Base-by-base conservation (phyloP, 2,329 filamentous ascomycete species). In the Fusarium fracticaudum region DNA sequence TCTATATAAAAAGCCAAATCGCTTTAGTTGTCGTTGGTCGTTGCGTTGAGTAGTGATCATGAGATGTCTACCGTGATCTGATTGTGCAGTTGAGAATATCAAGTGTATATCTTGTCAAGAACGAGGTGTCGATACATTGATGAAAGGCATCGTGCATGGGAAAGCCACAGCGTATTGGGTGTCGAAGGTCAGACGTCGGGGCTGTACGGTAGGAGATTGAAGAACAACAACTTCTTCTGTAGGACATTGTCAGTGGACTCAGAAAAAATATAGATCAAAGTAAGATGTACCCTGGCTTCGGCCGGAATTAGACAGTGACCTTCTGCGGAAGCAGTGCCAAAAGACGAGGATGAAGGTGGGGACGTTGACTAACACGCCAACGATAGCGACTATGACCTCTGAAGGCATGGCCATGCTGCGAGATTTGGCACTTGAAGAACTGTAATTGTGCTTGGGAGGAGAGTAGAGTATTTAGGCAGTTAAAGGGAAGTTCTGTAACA, bases 301-400 rank as follows among this genome's bases (percentile, higher is more conserved):
- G 17, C 5, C 4, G 6, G 29, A 22, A 4, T 31, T 41, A 4
- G 12, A 10, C 2, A 10, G 10, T 13, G 5, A 2, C 6, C 29
- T 17, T 40, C 4, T 61, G 5, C 37, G 41, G 8, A 26, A 61
- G 15, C 70, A 50, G 1, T 60, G 50, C 71, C 71, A 73, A 3
- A 50, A n/a, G 8, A 73, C 48, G 1, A 73, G 47, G 4, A 43
- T 14, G 17, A 64, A 67, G 2, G 69, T 37, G 13, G 71, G 71
- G 1, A 70, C 3, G 10, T 69, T 73, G 5, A 73, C 47, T 12
- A 73, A 33, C 0, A 73, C 60, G 3, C 65, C 71, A 5, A 67
- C 24, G 0, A 67, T 47, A 2, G 71, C 44, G 4, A 73, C 44
- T 14, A 70, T 47, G 1, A 33, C 40, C 12, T 73, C 71, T 2